Base-by-base conservation (phyloP, 495 filamentous ascomycete species). In the Penicillium diatomitis region DNA sequence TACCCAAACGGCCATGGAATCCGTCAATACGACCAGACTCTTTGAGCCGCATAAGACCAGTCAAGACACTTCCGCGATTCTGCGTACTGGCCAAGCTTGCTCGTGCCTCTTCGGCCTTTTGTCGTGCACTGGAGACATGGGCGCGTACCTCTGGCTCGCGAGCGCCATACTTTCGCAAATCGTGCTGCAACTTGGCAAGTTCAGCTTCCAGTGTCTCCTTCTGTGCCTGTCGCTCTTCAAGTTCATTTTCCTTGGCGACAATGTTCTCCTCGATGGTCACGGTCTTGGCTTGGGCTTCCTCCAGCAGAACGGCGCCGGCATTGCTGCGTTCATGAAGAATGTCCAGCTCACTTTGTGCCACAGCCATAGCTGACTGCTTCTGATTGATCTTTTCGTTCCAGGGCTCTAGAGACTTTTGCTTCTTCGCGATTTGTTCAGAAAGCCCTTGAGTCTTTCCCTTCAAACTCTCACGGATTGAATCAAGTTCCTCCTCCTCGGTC, bases 321-420 rank as follows among this genome's bases (percentile, higher is more conserved):
- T 90, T 95, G 39, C 86, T 84, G 54, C 86, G 86, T 62, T 97
- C 91, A 29, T 81, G 77, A 4, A 97, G 72, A 51, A 98, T 96
- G 41, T 92, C 83, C 46, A 96, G 79, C 66, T 98, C 92, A 63
- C 86, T 91, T 62, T 95, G 86, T 4, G 92, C 88, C 30, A 98
- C 90, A 9, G 92, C 91, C 57, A 96, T 91, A 6, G 86, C 80
- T 2, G 89, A 95, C 54, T 88, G 85, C 64, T 95, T 97, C 62
- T 92, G 80, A 60, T 95, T 97, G 71, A 98, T 90, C 68, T 90
- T 95, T 43, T 86, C 88, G 48, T 88, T 90, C 91, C 91, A 98
- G 0, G 92, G 92, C 70, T 96, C 91, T 6, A 98, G 76, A 2
- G 86, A 85, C 68, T 94, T 95, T 57, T 98, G 92, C 67, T 95